A percentile compares a stretch with the other conserved stretches of the same genome.
Conservation (phyloP, 78 protist genomes). For the Tieghemostelium lacteum region DNA sequence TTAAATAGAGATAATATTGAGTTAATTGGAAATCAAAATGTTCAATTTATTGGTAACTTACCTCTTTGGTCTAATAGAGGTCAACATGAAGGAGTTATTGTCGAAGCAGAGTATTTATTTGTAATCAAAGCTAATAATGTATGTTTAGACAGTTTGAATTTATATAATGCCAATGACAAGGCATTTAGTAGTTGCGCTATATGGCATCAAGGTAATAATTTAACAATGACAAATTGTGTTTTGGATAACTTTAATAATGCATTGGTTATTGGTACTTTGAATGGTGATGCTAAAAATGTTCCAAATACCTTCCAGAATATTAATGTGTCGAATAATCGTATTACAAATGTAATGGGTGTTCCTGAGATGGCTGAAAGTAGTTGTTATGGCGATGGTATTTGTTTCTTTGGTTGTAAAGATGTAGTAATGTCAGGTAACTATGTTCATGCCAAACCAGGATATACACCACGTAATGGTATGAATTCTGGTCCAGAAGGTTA, state of each 20-base stretch:
- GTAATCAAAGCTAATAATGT: conserved; percentile 24
- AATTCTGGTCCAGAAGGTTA: conserved; percentile 75
- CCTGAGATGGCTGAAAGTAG: conserved; percentile 53
- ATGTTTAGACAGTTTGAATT: conserved; percentile 17
- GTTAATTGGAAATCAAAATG: neutral
- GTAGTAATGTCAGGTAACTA: conserved; percentile 34
- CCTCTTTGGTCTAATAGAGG: conserved; percentile 7
- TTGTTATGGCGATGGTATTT: conserved; percentile 64
- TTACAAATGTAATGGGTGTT: conserved; percentile 48
- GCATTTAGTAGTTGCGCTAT: conserved; percentile 11
- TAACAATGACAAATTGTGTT: conserved; percentile 21
- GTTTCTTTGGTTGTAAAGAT: conserved; percentile 50
- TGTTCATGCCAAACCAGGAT: conserved; percentile 50
- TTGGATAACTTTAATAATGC: conserved; percentile 66
- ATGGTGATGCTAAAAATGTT: neutral
- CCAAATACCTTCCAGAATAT: conserved; percentile 13
- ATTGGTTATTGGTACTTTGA: conserved; percentile 24
- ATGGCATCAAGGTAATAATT: conserved; percentile 25
- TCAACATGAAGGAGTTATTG: conserved; percentile 6
- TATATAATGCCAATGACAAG: neutral
- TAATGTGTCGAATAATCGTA: neutral
- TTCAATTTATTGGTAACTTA: neutral
- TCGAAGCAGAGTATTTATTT: conserved; percentile 28
- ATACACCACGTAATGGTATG: conserved; percentile 61
- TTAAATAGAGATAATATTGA: conserved; percentile 16